A percentile compares a stretch with the other conserved stretches of the same genome.
phyloP scores from a whole-genome alignment of 1,284 basidiomycete genomes.

The Ustilago shanxiensis region DNA sequence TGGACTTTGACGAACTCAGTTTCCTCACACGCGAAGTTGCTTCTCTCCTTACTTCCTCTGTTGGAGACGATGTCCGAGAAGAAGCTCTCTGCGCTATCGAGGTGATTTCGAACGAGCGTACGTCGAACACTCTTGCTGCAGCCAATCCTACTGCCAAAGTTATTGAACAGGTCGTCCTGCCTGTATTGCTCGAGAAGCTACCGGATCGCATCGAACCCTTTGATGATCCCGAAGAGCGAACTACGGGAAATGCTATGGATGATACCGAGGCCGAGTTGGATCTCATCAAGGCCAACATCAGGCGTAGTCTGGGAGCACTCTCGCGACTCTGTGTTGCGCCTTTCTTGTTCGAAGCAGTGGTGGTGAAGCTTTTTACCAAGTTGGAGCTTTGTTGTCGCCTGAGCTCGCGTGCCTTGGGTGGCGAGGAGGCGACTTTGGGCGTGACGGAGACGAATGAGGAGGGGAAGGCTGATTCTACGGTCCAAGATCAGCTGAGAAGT shows the following conservation, averaged over 20 bases:
- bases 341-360: slow-evolving; percentile 85
- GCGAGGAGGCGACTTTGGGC: slow-evolving; percentile 70
- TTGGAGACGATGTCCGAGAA: slow-evolving; percentile 74
- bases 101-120: slow-evolving; percentile 75
- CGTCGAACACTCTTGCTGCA: slow-evolving; percentile 80
- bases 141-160: slow-evolving; percentile 77
- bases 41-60: slow-evolving; percentile 76
- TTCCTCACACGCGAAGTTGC: slow-evolving; percentile 83
- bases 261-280: slow-evolving; percentile 43
- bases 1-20: slow-evolving; percentile 80
- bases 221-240: slow-evolving; percentile 28
- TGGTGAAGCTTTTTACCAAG: slow-evolving; percentile 83
- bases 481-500: slow-evolving; percentile 70
- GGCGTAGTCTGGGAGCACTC: slow-evolving; percentile 80
- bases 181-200: slow-evolving; percentile 54
- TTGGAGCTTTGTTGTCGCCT: slow-evolving; percentile 82
- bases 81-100: slow-evolving; percentile 49
- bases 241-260: slow-evolving; percentile 34
- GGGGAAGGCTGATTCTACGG: slow-evolving; percentile 76
- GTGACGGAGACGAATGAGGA: slow-evolving; percentile 81
- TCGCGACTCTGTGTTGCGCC: slow-evolving; percentile 81
- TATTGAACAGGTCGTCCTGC: slow-evolving; percentile 76
- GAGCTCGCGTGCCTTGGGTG: slow-evolving; percentile 72
- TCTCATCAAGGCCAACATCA: slow-evolving; percentile 43
- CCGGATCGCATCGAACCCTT: slow-evolving; percentile 50